Evolutionary conservation across 176 grass and related monocot genomes (phyloP).

Genomic region (Coix lacrymajobi): DNA sequence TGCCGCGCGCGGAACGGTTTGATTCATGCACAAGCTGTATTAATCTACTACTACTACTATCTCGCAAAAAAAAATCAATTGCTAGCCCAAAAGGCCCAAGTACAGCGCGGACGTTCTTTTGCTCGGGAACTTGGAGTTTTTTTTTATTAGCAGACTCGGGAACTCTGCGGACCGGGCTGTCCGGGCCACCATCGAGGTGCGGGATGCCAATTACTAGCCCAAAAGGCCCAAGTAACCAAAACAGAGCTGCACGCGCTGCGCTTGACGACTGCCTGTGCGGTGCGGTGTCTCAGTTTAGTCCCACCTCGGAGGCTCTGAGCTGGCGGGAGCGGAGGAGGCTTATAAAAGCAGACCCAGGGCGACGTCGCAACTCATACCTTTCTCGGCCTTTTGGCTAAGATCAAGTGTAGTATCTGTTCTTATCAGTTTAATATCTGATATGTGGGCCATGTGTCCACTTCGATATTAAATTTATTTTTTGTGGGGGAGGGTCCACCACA

Average conservation of each 20-base stretch:
- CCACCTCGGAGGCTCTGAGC: background rate
- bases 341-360: background rate
- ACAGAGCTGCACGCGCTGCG: background rate
- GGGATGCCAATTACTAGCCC: background rate
- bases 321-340: background rate
- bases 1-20: no score
- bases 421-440: conserved; percentile 87
- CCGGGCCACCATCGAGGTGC: background rate
- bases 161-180: background rate
- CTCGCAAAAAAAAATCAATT: no score
- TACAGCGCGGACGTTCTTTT: no score
- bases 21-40: no score
- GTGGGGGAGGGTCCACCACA: background rate
- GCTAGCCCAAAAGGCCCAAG: no score
- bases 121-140: no score
- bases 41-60: no score
- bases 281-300: background rate
- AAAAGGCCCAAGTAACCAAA: background rate
- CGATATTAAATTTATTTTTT: conserved; percentile 68
- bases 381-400: conserved; percentile 71
- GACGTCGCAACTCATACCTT: conserved; percentile 9
- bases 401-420: conserved; percentile 79
- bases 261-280: no score
- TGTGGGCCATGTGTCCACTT: background rate
- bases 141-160: no score